Percentiles rank a stretch among this genome's conserved stretches.
These are phyloP conservation scores for Nakazawaea siamensis DNA, from an alignment of 805 yeast genomes.

Conservation along the genomic window DNA sequence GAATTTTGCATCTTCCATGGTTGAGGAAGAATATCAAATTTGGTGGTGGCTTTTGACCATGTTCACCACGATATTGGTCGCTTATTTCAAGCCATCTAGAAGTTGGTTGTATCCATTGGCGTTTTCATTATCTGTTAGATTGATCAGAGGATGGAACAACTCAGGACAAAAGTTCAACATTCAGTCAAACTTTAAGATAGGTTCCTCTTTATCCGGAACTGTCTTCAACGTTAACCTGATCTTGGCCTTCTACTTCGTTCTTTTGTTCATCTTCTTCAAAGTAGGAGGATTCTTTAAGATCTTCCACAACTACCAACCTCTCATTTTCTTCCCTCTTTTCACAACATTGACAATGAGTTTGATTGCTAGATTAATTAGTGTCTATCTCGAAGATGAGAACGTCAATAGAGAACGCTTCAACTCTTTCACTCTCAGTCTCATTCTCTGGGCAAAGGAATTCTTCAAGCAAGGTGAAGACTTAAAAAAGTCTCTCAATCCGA, in stretches of 20 bases:
- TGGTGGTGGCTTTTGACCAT: constrained; percentile 79
- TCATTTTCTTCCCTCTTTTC: constrained; percentile 37
- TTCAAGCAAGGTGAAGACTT: constrained; percentile 20
- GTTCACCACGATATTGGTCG: constrained; percentile 13
- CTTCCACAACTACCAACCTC: constrained; percentile 16
- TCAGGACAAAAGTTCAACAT: constrained; percentile 75
- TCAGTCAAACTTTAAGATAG: constrained; percentile 40
- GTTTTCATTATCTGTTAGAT: constrained; percentile 34
- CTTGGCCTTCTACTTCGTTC: constrained; percentile 26
- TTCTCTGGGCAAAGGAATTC: constrained; percentile 22
- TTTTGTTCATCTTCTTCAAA: constrained; percentile 13
- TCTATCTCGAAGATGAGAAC: constrained; percentile 3
- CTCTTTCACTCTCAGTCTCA: constrained; percentile 15
- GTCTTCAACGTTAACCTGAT: constrained; percentile 40
- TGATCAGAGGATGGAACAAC: constrained; percentile 77
- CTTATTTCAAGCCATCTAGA: constrained; percentile 11
- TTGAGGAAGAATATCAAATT: constrained; percentile 92
- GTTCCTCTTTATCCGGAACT: constrained; percentile 29
- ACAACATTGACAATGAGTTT: constrained; percentile 29
- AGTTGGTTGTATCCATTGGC: constrained; percentile 3
- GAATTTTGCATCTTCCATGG: constrained; percentile 79
- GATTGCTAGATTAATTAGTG: constrained; percentile 13
- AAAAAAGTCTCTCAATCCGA: constrained; percentile 22
- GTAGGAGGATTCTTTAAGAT: constrained; percentile 18
- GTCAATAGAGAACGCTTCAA: constrained; percentile 13